Percentiles rank a stretch among this genome's conserved stretches.
These are phyloP conservation scores for Begonia loranthoides DNA, from an alignment of 306 rosid genomes.

Conservation along the genomic window DNA sequence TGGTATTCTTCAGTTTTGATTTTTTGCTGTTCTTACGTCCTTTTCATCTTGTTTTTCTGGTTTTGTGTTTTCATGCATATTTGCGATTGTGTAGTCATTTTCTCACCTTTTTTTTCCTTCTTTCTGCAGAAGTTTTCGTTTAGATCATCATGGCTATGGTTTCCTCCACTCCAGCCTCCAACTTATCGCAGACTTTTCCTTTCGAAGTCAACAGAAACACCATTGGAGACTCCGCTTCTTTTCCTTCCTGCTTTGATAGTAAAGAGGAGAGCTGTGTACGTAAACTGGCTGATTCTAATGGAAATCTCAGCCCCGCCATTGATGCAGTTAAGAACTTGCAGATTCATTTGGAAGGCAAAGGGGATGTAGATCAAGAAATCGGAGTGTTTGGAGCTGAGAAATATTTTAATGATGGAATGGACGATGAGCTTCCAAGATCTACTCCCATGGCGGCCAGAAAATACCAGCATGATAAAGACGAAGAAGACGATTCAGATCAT, in stretches of 20 bases:
- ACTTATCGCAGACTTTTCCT: neutral
- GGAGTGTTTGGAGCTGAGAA: conserved; percentile 77
- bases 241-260: conserved; percentile 1
- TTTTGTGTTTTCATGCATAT: conserved; percentile 21
- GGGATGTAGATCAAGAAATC: conserved; percentile 61
- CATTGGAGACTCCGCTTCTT: conserved; percentile 1
- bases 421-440: conserved; percentile 3
- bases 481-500: conserved; percentile 4
- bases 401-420: conserved; percentile 67
- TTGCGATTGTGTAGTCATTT: conserved; percentile 8
- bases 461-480: conserved; percentile 8
- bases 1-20: no score
- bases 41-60: conserved; percentile 18
- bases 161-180: conserved; percentile 1
- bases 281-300: conserved; percentile 3
- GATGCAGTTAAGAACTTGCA: neutral
- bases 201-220: neutral
- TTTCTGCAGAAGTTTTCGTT: conserved; percentile 3
- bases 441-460: neutral
- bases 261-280: conserved; percentile 2
- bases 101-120: conserved; percentile 10
- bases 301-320: neutral
- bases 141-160: conserved; percentile 7
- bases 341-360: neutral
- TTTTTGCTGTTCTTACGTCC: conserved; percentile 14